Conservation (phyloP, 2,329 filamentous ascomycete species). For the Fusarium nodosum region DNA sequence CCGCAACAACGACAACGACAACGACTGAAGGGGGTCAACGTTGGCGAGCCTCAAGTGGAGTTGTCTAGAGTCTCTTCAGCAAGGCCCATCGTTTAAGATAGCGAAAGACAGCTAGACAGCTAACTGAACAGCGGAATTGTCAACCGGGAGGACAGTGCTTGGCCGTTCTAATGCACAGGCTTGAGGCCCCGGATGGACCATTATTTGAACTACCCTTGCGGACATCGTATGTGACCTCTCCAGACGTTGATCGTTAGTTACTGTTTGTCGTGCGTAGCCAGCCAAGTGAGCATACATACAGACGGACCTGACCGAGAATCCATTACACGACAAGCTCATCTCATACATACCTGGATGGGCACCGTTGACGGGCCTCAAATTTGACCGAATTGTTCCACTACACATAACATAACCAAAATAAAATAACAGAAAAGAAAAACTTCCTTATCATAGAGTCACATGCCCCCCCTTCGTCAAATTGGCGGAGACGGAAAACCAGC, state of each 20-base stretch:
- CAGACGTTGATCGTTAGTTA: background rate
- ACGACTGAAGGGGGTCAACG: conserved; percentile 16
- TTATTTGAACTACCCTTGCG: conserved; percentile 1
- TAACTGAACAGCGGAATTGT: conserved; percentile 9
- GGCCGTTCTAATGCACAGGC: conserved; percentile 12
- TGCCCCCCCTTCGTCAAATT: conserved; percentile 19
- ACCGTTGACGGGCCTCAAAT: conserved; percentile 21
- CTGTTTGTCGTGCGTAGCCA: background rate
- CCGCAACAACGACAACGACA: conserved; percentile 15
- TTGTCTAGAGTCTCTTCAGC: conserved; percentile 9
- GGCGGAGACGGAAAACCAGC: conserved; percentile 12
- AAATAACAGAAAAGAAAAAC: background rate
- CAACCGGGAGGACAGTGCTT: conserved; percentile 16
- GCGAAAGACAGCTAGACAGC: conserved; percentile 7
- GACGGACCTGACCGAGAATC: conserved; percentile 1
- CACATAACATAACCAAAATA: background rate
- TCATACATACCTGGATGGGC: background rate
- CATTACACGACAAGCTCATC: conserved; percentile 13
- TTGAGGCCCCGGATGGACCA: conserved; percentile 25
- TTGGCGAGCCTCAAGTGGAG: conserved; percentile 46
- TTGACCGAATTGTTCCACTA: conserved; percentile 17
- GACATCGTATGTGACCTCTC: conserved; percentile 4
- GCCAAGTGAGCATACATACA: background rate
- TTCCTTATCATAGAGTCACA: conserved; percentile 35
- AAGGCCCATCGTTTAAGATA: conserved; percentile 28